phyloP scores from a whole-genome alignment of 768 basidiomycete species.

The Panaeolus papilionaceus region DNA sequence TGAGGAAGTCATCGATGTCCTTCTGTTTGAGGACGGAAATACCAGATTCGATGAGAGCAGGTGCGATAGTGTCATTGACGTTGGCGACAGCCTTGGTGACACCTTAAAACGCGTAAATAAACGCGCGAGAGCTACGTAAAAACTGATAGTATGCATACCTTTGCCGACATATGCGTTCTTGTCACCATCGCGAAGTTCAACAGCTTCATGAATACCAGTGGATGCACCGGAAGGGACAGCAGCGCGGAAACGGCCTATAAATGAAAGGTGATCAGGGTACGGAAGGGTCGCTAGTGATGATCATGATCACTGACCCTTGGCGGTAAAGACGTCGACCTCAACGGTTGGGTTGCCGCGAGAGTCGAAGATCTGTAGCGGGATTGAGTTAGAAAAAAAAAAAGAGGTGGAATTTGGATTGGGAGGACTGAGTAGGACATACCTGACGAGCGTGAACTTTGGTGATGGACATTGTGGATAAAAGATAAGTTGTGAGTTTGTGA shows the following conservation, averaged over 20 bases:
- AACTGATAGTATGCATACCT: constrained; percentile 56
- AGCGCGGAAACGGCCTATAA: constrained; percentile 86
- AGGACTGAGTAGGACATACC: constrained; percentile 46
- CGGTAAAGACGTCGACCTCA: constrained; percentile 90
- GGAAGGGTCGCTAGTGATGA: constrained; percentile 14
- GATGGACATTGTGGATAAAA: constrained; percentile 76
- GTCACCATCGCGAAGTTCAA: constrained; percentile 97
- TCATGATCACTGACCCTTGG: constrained; percentile 63
- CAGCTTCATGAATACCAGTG: constrained; percentile 97
- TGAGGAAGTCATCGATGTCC: constrained; percentile 96
- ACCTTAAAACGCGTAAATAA: constrained; percentile 54
- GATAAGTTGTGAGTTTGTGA: constrained; percentile 25
- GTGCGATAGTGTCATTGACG: constrained; percentile 91
- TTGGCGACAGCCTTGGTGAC: constrained; percentile 93
- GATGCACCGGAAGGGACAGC: constrained; percentile 98
- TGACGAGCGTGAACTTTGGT: constrained; percentile 92
- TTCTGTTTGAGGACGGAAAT: constrained; percentile 90
- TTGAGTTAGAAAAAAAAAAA: constrained; percentile 18
- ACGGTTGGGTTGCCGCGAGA: constrained; percentile 98
- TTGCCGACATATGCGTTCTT: constrained; percentile 94
- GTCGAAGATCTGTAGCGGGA: constrained; percentile 86
- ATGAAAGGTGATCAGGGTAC: constrained; percentile 8
- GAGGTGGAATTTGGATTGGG: neutral
- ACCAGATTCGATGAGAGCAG: constrained; percentile 83
- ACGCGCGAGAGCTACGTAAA: constrained; percentile 6